Conservation (phyloP, 306 rosid species). For the Medicago arabica region DNA sequence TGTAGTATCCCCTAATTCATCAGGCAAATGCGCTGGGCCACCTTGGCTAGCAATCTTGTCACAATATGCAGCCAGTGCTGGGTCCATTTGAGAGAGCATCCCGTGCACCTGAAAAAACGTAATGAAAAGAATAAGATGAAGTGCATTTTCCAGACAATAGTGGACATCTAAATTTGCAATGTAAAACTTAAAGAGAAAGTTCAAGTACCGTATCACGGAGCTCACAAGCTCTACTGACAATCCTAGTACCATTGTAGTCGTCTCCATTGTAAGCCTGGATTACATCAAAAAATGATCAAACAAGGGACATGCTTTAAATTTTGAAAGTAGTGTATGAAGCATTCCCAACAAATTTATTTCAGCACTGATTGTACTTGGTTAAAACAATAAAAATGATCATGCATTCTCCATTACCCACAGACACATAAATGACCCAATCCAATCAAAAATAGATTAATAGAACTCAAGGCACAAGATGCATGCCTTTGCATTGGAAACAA, state of each 20-base stretch:
- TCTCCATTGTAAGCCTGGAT: slow-evolving; percentile 88
- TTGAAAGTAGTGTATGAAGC: slow-evolving; percentile 26
- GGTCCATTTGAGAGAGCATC: slow-evolving; percentile 98
- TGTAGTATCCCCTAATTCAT: slow-evolving; percentile 65
- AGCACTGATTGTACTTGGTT: slow-evolving; percentile 22
- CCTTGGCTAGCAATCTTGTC: slow-evolving; percentile 92
- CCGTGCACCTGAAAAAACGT: slow-evolving; percentile 74
- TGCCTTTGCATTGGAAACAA: slow-evolving; percentile 95
- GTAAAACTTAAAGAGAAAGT: slow-evolving; percentile 41
- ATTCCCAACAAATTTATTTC: slow-evolving; percentile 25
- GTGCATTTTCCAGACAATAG: slow-evolving; percentile 34
- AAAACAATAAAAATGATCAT: slow-evolving; percentile 21
- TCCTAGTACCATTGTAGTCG: slow-evolving; percentile 90
- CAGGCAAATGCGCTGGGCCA: slow-evolving; percentile 78
- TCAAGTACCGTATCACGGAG: slow-evolving; percentile 84
- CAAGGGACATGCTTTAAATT: slow-evolving; percentile 25
- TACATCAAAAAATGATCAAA: slow-evolving; percentile 45
- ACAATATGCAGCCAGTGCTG: slow-evolving; percentile 80
- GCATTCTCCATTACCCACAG: slow-evolving; percentile 4
- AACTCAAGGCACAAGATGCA: slow-evolving; percentile 29
- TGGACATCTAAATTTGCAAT: slow-evolving; percentile 20
- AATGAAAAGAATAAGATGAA: slow-evolving; percentile 21
- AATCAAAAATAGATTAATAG: not conserved
- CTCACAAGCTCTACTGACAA: slow-evolving; percentile 93
- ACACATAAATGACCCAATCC: slow-evolving; percentile 3